These are phyloP conservation scores for Cercophora scortea DNA, from an alignment of 495 filamentous ascomycete species.

Conservation along the genomic window DNA sequence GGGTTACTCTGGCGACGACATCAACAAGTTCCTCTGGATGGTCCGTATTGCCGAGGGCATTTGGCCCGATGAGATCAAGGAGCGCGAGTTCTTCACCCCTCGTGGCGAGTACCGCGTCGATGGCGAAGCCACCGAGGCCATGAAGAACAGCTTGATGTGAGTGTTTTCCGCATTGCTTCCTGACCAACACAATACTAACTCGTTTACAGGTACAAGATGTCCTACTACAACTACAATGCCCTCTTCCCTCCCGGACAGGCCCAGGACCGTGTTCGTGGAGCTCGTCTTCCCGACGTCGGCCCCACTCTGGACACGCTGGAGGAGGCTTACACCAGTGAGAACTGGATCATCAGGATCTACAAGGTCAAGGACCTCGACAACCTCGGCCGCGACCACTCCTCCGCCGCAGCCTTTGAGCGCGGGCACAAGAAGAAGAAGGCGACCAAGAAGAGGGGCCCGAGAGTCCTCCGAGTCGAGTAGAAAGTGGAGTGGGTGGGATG, in stretches of 20 bases:
- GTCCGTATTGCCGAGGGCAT: constrained; percentile 98
- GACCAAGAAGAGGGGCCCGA: constrained; percentile 68
- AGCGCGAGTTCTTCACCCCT: constrained; percentile 92
- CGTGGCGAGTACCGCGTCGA: constrained; percentile 96
- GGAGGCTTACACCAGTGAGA: constrained; percentile 98
- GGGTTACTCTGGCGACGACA: constrained; percentile 98
- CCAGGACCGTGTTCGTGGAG: constrained; percentile 79
- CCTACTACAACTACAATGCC: constrained; percentile 92
- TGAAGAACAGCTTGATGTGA: constrained; percentile 99
- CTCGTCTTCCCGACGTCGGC: constrained; percentile 72
- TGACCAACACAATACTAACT: constrained; percentile 26
- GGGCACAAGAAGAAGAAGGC: constrained; percentile 92
- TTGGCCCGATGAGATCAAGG: constrained; percentile 98
- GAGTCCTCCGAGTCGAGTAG: constrained; percentile 78
- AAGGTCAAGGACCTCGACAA: constrained; percentile 99
- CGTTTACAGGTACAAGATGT: constrained; percentile 93
- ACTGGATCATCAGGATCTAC: constrained; percentile 99
- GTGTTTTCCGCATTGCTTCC: constrained; percentile 21
- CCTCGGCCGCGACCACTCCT: constrained; percentile 79
- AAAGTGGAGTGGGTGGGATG: constrained; percentile 3
- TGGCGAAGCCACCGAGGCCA: constrained; percentile 86
- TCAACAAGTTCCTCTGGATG: constrained; percentile 99
- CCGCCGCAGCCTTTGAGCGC: constrained; percentile 79
- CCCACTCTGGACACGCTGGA: constrained; percentile 84
- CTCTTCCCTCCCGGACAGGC: constrained; percentile 93